phyloP scores from a whole-genome alignment of 1,284 basidiomycete species.

The Trichosporon ovoides region DNA sequence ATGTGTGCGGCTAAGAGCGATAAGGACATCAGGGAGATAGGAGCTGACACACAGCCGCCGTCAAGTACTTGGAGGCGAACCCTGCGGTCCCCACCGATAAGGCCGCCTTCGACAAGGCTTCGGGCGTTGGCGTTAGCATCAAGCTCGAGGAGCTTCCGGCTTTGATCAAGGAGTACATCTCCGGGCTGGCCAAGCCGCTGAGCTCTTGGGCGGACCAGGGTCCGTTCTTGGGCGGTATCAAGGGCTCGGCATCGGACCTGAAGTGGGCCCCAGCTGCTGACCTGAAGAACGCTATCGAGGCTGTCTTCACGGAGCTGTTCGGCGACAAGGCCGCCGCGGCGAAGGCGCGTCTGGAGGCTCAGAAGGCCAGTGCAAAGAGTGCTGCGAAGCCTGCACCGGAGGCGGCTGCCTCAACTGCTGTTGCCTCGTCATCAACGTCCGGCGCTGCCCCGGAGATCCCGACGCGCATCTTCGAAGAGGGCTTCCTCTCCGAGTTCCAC shows the following conservation, averaged over 20 bases:
- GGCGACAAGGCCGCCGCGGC: conserved; percentile 66
- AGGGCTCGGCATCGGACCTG: conserved; percentile 59
- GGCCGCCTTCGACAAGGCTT: conserved; percentile 69
- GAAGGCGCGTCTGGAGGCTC: conserved; percentile 62
- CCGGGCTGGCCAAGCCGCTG: conserved; percentile 52
- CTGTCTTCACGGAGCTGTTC: conserved; percentile 66
- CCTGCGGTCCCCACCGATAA: conserved; percentile 60
- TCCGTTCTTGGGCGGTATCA: conserved; percentile 65
- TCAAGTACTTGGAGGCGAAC: conserved; percentile 67
- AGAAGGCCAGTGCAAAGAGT: conserved; percentile 50
- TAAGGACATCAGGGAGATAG: neutral
- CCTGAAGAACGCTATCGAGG: conserved; percentile 80
- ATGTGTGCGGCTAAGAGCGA: neutral
- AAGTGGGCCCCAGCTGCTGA: conserved; percentile 84
- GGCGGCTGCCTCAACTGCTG: conserved; percentile 5
- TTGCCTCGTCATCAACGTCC: conserved; percentile 37
- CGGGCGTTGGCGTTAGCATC: conserved; percentile 83
- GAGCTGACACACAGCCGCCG: conserved; percentile 57
- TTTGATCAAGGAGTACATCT: conserved; percentile 61
- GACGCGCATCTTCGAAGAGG: conserved; percentile 79
- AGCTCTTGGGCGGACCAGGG: conserved; percentile 72
- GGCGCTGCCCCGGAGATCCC: conserved; percentile 38
- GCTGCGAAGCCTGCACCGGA: conserved; percentile 54
- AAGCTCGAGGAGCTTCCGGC: conserved; percentile 63
- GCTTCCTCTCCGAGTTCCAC: conserved; percentile 89